Percentiles rank a stretch among this genome's conserved stretches.
Evolutionary conservation across 768 basidiomycete genomes (phyloP).

Genomic region (Omphalotus guepiniiformis): DNA sequence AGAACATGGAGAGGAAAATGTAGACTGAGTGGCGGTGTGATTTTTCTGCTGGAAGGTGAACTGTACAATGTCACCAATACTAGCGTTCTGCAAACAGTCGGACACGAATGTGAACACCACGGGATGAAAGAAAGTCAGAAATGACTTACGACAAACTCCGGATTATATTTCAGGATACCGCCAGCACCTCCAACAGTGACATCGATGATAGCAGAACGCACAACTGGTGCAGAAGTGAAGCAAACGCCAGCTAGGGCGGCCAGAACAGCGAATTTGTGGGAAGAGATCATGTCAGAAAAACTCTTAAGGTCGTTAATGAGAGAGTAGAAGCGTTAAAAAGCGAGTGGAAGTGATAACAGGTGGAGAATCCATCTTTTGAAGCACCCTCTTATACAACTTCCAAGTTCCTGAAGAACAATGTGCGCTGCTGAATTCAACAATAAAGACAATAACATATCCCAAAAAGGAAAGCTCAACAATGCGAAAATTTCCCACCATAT

Average conservation of each 20-base stretch:
- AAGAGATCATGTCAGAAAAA: constrained; percentile 13
- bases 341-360: constrained; percentile 10
- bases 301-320: constrained; percentile 9
- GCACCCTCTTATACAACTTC: not conserved
- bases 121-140: not conserved
- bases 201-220: constrained; percentile 31
- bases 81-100: constrained; percentile 33
- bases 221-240: constrained; percentile 28
- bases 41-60: constrained; percentile 57
- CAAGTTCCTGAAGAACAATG: too few relatives aligned
- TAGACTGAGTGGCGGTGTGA: constrained; percentile 56
- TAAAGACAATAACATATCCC: too few relatives aligned
- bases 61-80: constrained; percentile 39
- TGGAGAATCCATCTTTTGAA: constrained; percentile 5
- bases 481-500: too few relatives aligned
- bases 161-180: constrained; percentile 32
- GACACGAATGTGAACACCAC: not conserved
- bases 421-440: too few relatives aligned
- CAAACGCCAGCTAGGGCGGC: constrained; percentile 20
- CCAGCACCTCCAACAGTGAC: constrained; percentile 48
- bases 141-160: constrained; percentile 34
- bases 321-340: constrained; percentile 8
- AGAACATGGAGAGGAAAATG: constrained; percentile 45
- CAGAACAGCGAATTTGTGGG: constrained; percentile 17
- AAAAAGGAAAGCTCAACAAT: too few relatives aligned